Base-by-base conservation (phyloP, 163 green algal species). In the Scenedesmus sp. region DNA sequence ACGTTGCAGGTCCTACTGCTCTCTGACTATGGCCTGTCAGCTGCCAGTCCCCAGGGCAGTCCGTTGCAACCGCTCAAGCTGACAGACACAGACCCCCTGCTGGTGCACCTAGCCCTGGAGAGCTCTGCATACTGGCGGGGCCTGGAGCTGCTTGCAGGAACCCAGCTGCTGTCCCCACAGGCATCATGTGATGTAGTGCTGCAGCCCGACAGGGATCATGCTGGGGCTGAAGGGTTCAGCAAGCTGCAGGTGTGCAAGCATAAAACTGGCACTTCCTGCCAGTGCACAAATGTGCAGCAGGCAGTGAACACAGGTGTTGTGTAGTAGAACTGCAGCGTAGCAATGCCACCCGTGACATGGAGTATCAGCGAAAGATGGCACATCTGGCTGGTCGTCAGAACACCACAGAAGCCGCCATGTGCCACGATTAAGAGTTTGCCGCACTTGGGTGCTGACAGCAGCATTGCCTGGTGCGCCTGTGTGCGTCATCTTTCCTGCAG, bases 91-190 rank as follows among this genome's bases (percentile, higher is more conserved):
- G 56, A 87, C 73, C 73, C 89, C 1, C 73, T 92, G 73, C 73
- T 86, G 56, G 73, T 73, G 16, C 83, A 89, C 89, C 40, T 92
- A 0, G 70, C 83, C 0, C 15, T 68, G 7, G 89, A 92, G 49
- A 46, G 53, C 46, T 26, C 82, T 33, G 72, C 83, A 42, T 92
- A 92, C 72, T 92, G 89, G 89, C 44, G 73, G 18, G 89, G 89
- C 24, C 42, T 92, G 56, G 70, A 92, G 51, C 72, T 89, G 83
- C 72, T 87, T 53, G 51, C 89, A 7, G 53, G 59, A 5, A 24
- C 65, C 30, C 43, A n/a, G 13, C 88, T 92, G 81, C 43, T 92
- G 68, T 56, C 51, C 4, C 81, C n/a, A 13, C 73, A 78, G 30
- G 5, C 76, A 10, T 85, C 81, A 7, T 76, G 46, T 49, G 88